A percentile compares a stretch with the other conserved stretches of the same genome.
These are phyloP conservation scores for Decorospora gaudefroyi DNA, from an alignment of 2,329 filamentous ascomycete species.

Conservation along the genomic window DNA sequence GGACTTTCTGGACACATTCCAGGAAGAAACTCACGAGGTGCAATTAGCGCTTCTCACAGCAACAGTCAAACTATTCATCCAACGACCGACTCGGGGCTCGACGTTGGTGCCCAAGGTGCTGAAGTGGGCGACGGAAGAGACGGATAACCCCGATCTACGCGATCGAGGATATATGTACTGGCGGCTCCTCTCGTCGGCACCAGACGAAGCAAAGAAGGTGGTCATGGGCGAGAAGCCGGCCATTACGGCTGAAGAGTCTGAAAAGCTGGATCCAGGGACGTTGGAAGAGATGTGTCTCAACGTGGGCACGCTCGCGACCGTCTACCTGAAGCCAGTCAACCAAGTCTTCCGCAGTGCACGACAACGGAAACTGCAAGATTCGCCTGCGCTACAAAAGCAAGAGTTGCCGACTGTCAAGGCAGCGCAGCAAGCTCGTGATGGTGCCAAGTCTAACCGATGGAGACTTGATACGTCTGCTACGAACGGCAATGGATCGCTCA, in stretches of 20 bases:
- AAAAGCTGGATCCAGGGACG: constrained; percentile 87
- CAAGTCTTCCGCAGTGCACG: constrained; percentile 92
- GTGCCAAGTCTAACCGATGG: constrained; percentile 39
- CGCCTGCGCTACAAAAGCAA: constrained; percentile 81
- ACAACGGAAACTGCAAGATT: constrained; percentile 76
- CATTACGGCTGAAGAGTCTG: constrained; percentile 87
- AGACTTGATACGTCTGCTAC: constrained; percentile 35
- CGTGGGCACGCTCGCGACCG: constrained; percentile 92
- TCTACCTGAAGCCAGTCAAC: constrained; percentile 97
- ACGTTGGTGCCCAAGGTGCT: constrained; percentile 91
- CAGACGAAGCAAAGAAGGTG: constrained; percentile 79
- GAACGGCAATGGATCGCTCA: constrained; percentile 33
- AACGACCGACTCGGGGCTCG: constrained; percentile 91
- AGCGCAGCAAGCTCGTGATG: constrained; percentile 39
- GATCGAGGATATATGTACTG: constrained; percentile 99
- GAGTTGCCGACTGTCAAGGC: constrained; percentile 63
- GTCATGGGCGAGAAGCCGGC: constrained; percentile 98
- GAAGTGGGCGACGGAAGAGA: constrained; percentile 98
- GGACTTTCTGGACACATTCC: constrained; percentile 91
- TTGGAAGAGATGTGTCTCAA: constrained; percentile 97
- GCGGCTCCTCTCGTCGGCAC: constrained; percentile 91
- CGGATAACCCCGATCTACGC: constrained; percentile 95
- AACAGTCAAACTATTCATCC: constrained; percentile 97
- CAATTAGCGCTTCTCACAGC: constrained; percentile 93
- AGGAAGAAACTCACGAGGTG: constrained; percentile 93